Percentiles rank a stretch among this genome's conserved stretches.
These are phyloP conservation scores for Arthroderma sp. DNA, from an alignment of 2,329 filamentous ascomycete species.

Conservation along the genomic window DNA sequence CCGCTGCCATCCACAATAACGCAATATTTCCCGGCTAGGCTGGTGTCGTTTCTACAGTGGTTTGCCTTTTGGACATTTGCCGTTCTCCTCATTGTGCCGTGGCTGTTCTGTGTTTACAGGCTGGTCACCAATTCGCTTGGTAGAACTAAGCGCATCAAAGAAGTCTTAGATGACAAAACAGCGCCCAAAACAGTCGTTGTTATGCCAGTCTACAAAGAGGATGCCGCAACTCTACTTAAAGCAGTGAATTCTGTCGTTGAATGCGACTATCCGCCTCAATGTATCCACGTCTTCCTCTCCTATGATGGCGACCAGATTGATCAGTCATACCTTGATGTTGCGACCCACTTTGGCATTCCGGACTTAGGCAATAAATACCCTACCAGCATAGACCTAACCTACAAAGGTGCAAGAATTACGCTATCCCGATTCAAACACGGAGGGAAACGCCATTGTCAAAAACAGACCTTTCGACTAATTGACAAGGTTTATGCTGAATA, in stretches of 20 bases:
- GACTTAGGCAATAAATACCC: constrained; percentile 68
- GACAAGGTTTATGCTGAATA: constrained; percentile 86
- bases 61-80: constrained; percentile 94
- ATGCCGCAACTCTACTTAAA: constrained; percentile 68
- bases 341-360: constrained; percentile 72
- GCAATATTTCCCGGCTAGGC: constrained; percentile 54
- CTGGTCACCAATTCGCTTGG: constrained; percentile 79
- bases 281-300: constrained; percentile 87
- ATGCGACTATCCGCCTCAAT: constrained; percentile 83
- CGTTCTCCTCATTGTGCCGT: constrained; percentile 70
- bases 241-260: constrained; percentile 86
- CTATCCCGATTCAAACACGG: constrained; percentile 87
- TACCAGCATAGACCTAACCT: constrained; percentile 78
- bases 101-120: constrained; percentile 87
- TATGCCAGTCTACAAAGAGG: constrained; percentile 94
- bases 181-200: constrained; percentile 92
- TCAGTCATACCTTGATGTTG: constrained; percentile 75
- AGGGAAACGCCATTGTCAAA: constrained; percentile 88
- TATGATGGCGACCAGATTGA: constrained; percentile 87
- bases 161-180: constrained; percentile 68
- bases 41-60: constrained; percentile 71
- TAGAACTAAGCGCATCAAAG: constrained; percentile 67
- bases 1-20: constrained; percentile 65
- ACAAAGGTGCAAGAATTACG: constrained; percentile 71
- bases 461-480: constrained; percentile 82